Evolutionary conservation across 1,284 basidiomycete species (phyloP).

Genomic region (Macrocybe sp.): DNA sequence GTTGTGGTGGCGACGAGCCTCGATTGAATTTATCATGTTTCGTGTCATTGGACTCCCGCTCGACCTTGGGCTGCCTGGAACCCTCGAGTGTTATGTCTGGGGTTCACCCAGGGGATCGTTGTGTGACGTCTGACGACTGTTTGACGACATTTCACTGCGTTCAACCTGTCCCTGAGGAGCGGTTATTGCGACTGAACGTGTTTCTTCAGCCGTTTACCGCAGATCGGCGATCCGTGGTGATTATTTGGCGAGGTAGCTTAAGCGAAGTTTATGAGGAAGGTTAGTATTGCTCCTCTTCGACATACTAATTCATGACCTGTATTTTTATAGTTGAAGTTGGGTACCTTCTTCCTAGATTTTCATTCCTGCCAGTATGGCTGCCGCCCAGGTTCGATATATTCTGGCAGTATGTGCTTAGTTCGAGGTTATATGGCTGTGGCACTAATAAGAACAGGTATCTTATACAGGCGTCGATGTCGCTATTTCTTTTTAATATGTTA

Average conservation of each 20-base stretch:
- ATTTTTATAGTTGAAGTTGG: constrained; percentile 48
- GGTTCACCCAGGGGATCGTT: constrained; percentile 17
- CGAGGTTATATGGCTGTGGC: not conserved
- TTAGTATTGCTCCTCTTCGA: constrained; percentile 22
- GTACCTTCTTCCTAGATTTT: constrained; percentile 38
- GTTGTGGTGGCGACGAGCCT: constrained; percentile 20
- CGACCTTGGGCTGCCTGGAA: constrained; percentile 43
- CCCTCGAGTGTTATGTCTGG: constrained; percentile 21
- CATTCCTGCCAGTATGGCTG: constrained; percentile 41
- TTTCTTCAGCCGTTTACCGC: constrained; percentile 6
- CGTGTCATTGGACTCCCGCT: constrained; percentile 20
- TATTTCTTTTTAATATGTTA: constrained; percentile 70
- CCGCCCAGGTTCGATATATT: constrained; percentile 33
- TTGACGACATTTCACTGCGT: constrained; percentile 35
- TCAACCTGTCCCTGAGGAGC: constrained; percentile 37
- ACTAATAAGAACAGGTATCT: constrained; percentile 47
- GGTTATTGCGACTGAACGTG: constrained; percentile 44
- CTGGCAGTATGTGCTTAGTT: constrained; percentile 38
- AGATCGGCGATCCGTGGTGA: constrained; percentile 24
- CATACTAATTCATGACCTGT: constrained; percentile 3
- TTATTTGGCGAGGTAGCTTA: constrained; percentile 68
- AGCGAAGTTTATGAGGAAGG: constrained; percentile 67
- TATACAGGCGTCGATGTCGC: constrained; percentile 54
- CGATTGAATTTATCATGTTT: constrained; percentile 41
- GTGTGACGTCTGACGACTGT: constrained; percentile 31